These are phyloP conservation scores for Aspergillus versicolor DNA, from an alignment of 2,329 filamentous ascomycete species.

Conservation along the genomic window DNA sequence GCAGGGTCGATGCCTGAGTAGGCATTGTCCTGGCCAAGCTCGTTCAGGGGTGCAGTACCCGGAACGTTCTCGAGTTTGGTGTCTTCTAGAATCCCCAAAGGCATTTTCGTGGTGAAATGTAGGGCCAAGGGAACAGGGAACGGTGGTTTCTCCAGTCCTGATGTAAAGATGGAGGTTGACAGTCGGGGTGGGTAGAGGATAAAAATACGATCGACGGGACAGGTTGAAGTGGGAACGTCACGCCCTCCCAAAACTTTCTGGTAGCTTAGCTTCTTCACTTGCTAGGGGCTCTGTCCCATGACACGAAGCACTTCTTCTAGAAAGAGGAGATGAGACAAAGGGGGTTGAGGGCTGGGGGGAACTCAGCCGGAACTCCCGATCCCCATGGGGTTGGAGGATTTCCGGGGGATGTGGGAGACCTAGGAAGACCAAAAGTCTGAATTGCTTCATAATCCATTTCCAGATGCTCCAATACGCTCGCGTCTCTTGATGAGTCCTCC, in stretches of 20 bases:
- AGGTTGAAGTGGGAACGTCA: background rate
- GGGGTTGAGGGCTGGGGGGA: conserved; percentile 2
- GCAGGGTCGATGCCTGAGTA: conserved; percentile 22
- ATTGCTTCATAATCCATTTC: background rate
- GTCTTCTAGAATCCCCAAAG: conserved; percentile 31
- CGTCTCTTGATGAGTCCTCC: background rate
- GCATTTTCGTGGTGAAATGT: conserved; percentile 19
- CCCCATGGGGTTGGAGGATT: conserved; percentile 10
- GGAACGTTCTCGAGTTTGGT: conserved; percentile 31
- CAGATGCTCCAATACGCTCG: background rate
- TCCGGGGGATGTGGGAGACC: background rate
- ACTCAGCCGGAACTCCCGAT: background rate
- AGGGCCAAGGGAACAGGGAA: too few relatives aligned
- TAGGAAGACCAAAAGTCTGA: background rate
- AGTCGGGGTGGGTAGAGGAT: conserved; percentile 1
- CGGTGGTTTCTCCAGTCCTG: too few relatives aligned
- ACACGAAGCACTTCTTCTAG: background rate
- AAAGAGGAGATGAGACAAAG: background rate
- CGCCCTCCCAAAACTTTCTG: background rate
- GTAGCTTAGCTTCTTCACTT: background rate
- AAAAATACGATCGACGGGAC: conserved; percentile 3
- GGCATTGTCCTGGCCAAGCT: conserved; percentile 6
- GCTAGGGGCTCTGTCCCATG: background rate
- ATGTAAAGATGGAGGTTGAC: background rate
- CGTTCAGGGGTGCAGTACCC: conserved; percentile 28